phyloP scores from a whole-genome alignment of 2,329 filamentous ascomycete genomes.

The Epichloe sp. region DNA sequence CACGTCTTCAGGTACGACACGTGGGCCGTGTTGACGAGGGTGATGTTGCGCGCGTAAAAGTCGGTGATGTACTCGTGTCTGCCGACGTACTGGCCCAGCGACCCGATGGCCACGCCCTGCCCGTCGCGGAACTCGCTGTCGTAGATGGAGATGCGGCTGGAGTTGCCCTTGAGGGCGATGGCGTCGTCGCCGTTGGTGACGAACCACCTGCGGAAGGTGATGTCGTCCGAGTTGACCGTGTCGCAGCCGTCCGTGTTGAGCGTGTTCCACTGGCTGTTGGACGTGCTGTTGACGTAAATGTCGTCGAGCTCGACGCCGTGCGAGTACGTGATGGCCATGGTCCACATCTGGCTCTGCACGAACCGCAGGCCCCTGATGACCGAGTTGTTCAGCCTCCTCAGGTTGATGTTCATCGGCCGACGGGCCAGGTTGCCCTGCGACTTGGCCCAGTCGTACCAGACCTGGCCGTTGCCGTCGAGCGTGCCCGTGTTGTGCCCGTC shows the following conservation, averaged over 20 bases:
- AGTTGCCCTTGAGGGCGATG: constrained; percentile 42
- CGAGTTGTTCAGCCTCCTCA: constrained; percentile 30
- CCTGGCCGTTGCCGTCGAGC: constrained; percentile 45
- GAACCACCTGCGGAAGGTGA: constrained; percentile 36
- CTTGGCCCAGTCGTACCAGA: constrained; percentile 41
- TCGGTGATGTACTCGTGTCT: constrained; percentile 35
- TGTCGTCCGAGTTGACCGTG: constrained; percentile 38
- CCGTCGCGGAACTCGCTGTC: constrained; percentile 36
- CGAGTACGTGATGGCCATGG: constrained; percentile 38
- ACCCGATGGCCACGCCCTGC: constrained; percentile 41
- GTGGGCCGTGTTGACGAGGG: constrained; percentile 30
- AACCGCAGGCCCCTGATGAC: constrained; percentile 35
- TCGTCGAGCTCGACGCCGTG: constrained; percentile 32
- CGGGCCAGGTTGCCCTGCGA: constrained; percentile 31
- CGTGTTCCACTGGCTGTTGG: constrained; percentile 17
- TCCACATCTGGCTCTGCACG: constrained; percentile 48
- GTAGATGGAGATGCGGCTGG: constrained; percentile 37
- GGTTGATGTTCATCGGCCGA: constrained; percentile 39
- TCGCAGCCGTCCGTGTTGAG: constrained; percentile 33
- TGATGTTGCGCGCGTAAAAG: constrained; percentile 33
- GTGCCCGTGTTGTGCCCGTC: constrained; percentile 38
- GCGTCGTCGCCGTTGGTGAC: constrained; percentile 40
- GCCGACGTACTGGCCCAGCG: constrained; percentile 40
- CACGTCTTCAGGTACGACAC: constrained; percentile 46
- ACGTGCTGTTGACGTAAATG: constrained; percentile 40